These are phyloP conservation scores for Boletus vermiculosoides DNA, from an alignment of 768 basidiomycete genomes.

Conservation along the genomic window DNA sequence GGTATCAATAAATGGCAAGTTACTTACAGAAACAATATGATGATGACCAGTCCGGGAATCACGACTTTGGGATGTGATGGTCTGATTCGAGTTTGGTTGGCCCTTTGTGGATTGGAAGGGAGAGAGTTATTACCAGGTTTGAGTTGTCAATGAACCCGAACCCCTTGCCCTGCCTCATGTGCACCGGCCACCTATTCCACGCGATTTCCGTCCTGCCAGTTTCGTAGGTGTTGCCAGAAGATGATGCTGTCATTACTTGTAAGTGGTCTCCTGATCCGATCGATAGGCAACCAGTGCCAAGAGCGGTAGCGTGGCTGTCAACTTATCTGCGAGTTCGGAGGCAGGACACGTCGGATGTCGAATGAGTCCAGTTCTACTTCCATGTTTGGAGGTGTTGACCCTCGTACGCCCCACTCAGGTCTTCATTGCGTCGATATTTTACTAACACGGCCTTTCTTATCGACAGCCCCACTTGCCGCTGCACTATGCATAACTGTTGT, in stretches of 20 bases:
- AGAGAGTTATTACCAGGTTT: neutral
- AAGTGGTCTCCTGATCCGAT: neutral
- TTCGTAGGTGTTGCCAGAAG: neutral
- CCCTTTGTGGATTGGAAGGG: neutral
- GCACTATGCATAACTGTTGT: no score
- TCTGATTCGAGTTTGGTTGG: neutral
- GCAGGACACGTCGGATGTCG: no score
- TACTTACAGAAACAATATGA: constrained; percentile 7
- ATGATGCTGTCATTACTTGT: neutral
- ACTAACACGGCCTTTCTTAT: no score
- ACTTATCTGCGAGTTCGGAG: neutral
- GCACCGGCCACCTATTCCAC: constrained; percentile 3
- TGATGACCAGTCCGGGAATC: neutral
- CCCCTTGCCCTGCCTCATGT: constrained; percentile 18
- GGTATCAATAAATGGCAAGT: neutral
- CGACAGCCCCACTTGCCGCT: no score
- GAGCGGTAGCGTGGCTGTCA: neutral
- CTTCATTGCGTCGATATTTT: no score
- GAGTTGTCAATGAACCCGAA: constrained; percentile 4
- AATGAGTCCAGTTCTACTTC: no score
- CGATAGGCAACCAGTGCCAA: no score
- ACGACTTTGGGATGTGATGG: neutral
- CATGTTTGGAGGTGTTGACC: no score
- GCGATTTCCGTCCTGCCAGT: constrained; percentile 18
- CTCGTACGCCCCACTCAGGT: no score